Evolutionary conservation across 2,329 filamentous ascomycete genomes (phyloP).

Genomic region (Monosporascus sp.): DNA sequence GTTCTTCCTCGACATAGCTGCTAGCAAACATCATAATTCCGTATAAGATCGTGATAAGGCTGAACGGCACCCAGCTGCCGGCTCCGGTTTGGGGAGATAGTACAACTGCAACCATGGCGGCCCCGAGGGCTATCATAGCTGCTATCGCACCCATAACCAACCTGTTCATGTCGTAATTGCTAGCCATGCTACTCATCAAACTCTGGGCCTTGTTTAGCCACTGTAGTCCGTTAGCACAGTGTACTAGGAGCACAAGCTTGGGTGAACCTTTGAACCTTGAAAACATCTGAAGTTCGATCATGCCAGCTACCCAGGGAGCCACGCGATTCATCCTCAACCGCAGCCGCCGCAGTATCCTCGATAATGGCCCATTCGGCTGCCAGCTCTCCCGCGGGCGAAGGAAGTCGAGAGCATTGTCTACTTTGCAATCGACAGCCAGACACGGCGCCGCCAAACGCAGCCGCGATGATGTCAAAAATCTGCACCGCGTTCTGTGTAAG

Average conservation of each 20-base stretch:
- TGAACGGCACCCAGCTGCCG: constrained; percentile 37
- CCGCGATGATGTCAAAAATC: constrained; percentile 69
- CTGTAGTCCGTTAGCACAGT: constrained; percentile 22
- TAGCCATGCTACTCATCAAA: constrained; percentile 82
- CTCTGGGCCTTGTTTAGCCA: constrained; percentile 72
- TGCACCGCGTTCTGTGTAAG: constrained; percentile 75
- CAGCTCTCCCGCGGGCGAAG: constrained; percentile 49
- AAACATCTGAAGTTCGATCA: constrained; percentile 38
- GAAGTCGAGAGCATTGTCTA: constrained; percentile 29
- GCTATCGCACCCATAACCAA: constrained; percentile 44
- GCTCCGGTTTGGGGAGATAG: constrained; percentile 25
- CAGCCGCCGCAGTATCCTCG: constrained; percentile 12
- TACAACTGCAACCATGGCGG: constrained; percentile 32
- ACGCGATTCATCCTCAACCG: constrained; percentile 1
- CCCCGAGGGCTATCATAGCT: constrained; percentile 29
- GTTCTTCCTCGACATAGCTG: constrained; percentile 96
- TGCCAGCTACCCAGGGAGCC: constrained; percentile 10
- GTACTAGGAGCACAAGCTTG: background rate
- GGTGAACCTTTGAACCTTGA: constrained; percentile 28
- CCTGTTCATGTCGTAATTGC: constrained; percentile 75
- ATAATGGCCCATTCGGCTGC: constrained; percentile 63
- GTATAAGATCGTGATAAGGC: constrained; percentile 56
- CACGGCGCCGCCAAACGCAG: constrained; percentile 56
- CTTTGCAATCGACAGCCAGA: constrained; percentile 28
- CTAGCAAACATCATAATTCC: constrained; percentile 94